Conservation (phyloP, 148 eudicot species). For the Nyssa sinensis region DNA sequence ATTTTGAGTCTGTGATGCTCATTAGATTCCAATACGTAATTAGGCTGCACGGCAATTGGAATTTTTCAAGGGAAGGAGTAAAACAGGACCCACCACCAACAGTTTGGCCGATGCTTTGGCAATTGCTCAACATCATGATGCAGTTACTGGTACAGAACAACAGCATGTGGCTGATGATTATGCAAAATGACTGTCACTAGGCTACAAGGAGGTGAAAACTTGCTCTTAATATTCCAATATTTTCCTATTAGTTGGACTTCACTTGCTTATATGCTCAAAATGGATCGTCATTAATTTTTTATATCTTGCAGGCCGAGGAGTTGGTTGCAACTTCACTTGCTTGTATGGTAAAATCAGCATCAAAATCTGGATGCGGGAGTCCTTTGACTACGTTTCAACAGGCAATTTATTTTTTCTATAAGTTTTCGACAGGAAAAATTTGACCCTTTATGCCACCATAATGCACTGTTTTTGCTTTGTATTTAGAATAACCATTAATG, state of each 20-base stretch:
- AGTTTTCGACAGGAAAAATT: too few relatives aligned
- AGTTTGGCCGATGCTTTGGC: slow-evolving; percentile 84
- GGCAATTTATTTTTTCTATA: too few relatives aligned
- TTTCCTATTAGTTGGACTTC: neutral
- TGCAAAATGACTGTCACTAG: slow-evolving; percentile 84
- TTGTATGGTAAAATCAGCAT: slow-evolving; percentile 61
- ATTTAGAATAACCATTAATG: neutral
- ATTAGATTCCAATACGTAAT: slow-evolving; percentile 1
- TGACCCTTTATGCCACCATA: neutral
- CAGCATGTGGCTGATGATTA: slow-evolving; percentile 99
- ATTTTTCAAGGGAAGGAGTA: slow-evolving; percentile 67
- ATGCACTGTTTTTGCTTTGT: neutral
- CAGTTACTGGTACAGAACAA: slow-evolving; percentile 80
- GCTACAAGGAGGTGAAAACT: slow-evolving; percentile 64
- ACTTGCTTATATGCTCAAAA: neutral
- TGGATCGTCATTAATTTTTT: slow-evolving; percentile 7
- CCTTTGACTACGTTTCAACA: slow-evolving; percentile 62
- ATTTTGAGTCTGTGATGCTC: slow-evolving; percentile 12
- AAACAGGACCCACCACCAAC: slow-evolving; percentile 62
- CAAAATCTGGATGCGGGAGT: slow-evolving; percentile 46
- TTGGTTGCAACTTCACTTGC: slow-evolving; percentile 75
- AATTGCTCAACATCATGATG: slow-evolving; percentile 97
- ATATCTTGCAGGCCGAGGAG: slow-evolving; percentile 65
- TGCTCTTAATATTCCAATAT: slow-evolving; percentile 1
- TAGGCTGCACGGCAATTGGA: slow-evolving; percentile 98